Percentiles rank a stretch among this genome's conserved stretches.
phyloP scores from a whole-genome alignment of 495 filamentous ascomycete species.

The Penicillium macrosclerotiorum region DNA sequence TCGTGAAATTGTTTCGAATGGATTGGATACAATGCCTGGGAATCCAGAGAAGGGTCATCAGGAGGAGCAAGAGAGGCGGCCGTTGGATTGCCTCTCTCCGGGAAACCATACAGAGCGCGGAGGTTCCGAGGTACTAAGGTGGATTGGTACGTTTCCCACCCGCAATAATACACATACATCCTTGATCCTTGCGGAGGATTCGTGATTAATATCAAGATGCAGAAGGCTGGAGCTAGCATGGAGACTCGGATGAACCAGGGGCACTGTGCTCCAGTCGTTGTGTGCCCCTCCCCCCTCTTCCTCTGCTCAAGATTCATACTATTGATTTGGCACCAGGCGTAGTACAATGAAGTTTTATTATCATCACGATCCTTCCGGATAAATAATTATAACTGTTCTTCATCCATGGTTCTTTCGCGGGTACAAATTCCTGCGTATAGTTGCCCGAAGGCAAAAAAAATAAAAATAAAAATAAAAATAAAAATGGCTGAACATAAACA shows the following conservation, averaged over 20 bases:
- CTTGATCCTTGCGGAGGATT: constrained; percentile 9
- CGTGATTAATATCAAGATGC: constrained; percentile 20
- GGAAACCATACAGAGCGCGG: too few species aligned
- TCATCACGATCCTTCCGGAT: too few species aligned
- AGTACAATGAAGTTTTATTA: too few species aligned
- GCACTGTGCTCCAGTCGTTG: background rate
- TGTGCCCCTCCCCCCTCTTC: background rate
- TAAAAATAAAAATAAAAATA: background rate
- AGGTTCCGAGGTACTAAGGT: background rate
- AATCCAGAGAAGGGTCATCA: too few species aligned
- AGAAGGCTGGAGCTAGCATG: constrained; percentile 9
- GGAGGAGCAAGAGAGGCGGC: too few species aligned
- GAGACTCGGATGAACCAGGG: constrained; percentile 12
- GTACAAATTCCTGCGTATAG: too few species aligned
- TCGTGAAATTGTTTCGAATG: too few species aligned
- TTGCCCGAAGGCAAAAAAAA: background rate
- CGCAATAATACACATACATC: constrained; percentile 6
- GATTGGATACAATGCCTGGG: too few species aligned
- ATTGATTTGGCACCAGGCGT: too few species aligned
- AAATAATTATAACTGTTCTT: too few species aligned
- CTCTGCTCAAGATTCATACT: background rate
- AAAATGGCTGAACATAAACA: background rate
- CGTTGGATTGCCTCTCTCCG: too few species aligned
- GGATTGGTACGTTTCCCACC: background rate
- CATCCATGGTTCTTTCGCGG: too few species aligned